Evolutionary conservation across 192 early-diverging fungal genomes (phyloP).

Genomic region (Entomortierella beljakovae): DNA sequence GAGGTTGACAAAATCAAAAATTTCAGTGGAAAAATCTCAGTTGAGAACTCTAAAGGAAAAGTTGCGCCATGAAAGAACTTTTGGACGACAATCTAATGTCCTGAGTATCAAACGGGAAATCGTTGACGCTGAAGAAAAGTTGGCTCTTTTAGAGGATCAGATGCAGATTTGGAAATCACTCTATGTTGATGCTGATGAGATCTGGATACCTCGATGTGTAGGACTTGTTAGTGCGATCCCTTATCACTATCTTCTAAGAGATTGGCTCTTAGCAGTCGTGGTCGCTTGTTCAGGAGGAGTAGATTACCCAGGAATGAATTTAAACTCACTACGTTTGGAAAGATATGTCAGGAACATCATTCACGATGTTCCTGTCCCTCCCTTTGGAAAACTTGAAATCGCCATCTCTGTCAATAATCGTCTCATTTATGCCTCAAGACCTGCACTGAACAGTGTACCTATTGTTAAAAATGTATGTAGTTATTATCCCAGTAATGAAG

Average conservation of each 20-base stretch:
- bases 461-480: conserved; percentile 76
- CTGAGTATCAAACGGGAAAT: conserved; percentile 39
- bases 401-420: conserved; percentile 72
- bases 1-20: conserved; percentile 40
- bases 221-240: conserved; percentile 80
- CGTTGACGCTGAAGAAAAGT: conserved; percentile 74
- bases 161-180: conserved; percentile 67
- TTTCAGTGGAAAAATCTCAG: conserved; percentile 12
- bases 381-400: conserved; percentile 82
- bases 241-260: conserved; percentile 78
- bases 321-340: conserved; percentile 60
- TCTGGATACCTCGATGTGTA: conserved; percentile 76
- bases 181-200: conserved; percentile 66
- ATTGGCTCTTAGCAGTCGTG: conserved; percentile 80
- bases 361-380: conserved; percentile 79
- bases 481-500: background rate
- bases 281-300: conserved; percentile 67
- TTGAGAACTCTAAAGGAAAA: conserved; percentile 1
- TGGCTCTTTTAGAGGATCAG: conserved; percentile 71
- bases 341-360: conserved; percentile 77
- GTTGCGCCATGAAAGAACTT: conserved; percentile 35
- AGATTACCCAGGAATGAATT: conserved; percentile 48
- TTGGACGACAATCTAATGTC: conserved; percentile 5
- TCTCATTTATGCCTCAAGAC: conserved; percentile 74
- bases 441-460: conserved; percentile 80